These are phyloP conservation scores for Pleurotus sapidus DNA, from an alignment of 768 basidiomycete genomes.

Conservation along the genomic window DNA sequence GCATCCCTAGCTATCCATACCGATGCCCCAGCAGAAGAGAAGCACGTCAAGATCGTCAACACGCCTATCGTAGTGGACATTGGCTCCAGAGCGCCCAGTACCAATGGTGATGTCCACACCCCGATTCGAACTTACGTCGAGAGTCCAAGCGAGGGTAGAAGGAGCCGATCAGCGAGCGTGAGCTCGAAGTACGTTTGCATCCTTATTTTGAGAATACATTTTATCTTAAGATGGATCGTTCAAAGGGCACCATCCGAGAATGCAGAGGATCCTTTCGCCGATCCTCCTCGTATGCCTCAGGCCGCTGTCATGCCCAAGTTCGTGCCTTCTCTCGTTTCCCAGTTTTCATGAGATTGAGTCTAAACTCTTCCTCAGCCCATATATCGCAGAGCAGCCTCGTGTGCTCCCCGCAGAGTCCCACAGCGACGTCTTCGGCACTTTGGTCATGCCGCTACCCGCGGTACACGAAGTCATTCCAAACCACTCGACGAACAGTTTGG, in stretches of 20 bases:
- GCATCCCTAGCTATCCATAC: constrained; percentile 2
- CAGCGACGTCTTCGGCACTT: constrained; percentile 21
- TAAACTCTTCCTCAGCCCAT: constrained; percentile 14
- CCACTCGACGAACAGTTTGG: constrained; percentile 19
- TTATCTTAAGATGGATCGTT: constrained; percentile 7
- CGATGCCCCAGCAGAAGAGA: neutral
- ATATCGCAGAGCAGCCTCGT: constrained; percentile 13
- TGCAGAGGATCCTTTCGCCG: constrained; percentile 28
- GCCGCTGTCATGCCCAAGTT: constrained; percentile 19
- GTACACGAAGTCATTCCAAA: constrained; percentile 35
- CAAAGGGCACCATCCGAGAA: constrained; percentile 11
- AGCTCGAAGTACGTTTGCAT: constrained; percentile 12
- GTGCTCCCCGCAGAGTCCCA: constrained; percentile 19
- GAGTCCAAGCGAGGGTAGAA: neutral
- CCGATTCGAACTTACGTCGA: neutral
- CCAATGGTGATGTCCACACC: neutral
- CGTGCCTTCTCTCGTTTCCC: constrained; percentile 10
- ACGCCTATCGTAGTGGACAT: neutral
- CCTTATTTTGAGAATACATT: neutral
- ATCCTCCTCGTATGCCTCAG: constrained; percentile 27
- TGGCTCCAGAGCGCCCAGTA: neutral
- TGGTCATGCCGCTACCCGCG: constrained; percentile 42
- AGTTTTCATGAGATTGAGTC: neutral
- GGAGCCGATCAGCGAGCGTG: neutral
- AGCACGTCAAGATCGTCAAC: constrained; percentile 8